Evolutionary conservation across 75 land plant species (phyloP).

Genomic region (Isoetes taiwanensis): DNA sequence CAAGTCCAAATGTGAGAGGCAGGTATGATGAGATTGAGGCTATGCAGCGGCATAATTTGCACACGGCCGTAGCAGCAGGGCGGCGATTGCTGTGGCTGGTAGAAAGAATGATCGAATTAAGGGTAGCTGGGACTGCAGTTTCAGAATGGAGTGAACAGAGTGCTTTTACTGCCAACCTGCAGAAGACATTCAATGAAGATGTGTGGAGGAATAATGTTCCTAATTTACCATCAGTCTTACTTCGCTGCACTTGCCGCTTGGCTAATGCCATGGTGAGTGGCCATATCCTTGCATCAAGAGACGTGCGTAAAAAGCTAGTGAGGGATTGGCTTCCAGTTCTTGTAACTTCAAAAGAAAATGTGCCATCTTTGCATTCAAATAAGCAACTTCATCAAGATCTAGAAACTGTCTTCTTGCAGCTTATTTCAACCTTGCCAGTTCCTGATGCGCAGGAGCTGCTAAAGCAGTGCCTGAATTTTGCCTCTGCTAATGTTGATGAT

Average conservation of each 20-base stretch:
- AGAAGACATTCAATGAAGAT: conserved; percentile 70
- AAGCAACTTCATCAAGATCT: conserved; percentile 53
- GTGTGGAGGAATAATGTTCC: conserved; percentile 80
- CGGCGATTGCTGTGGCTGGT: conserved; percentile 73
- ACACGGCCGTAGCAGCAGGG: conserved; percentile 48
- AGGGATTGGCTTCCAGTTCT: conserved; percentile 84
- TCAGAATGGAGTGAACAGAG: conserved; percentile 86
- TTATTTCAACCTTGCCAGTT: conserved; percentile 79
- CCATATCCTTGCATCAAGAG: conserved; percentile 40
- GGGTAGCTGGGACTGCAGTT: conserved; percentile 68
- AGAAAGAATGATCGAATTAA: conserved; percentile 85
- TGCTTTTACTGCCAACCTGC: conserved; percentile 53
- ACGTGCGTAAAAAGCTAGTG: conserved; percentile 76
- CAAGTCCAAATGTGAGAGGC: conserved; percentile 82
- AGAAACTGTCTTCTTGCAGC: conserved; percentile 62
- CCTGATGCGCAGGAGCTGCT: conserved; percentile 57
- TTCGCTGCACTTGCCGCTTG: conserved; percentile 54
- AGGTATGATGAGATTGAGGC: conserved; percentile 85
- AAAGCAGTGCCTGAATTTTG: conserved; percentile 73
- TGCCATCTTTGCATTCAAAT: conserved; percentile 23
- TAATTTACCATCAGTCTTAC: conserved; percentile 50
- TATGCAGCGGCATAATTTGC: conserved; percentile 68
- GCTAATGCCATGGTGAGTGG: conserved; percentile 73
- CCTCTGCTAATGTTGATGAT: conserved; percentile 60
- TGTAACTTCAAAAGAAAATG: conserved; percentile 45